A percentile compares a stretch with the other conserved stretches of the same genome.
phyloP scores from a whole-genome alignment of 129 eudicot genomes.

The Smallanthus sonchifolius region DNA sequence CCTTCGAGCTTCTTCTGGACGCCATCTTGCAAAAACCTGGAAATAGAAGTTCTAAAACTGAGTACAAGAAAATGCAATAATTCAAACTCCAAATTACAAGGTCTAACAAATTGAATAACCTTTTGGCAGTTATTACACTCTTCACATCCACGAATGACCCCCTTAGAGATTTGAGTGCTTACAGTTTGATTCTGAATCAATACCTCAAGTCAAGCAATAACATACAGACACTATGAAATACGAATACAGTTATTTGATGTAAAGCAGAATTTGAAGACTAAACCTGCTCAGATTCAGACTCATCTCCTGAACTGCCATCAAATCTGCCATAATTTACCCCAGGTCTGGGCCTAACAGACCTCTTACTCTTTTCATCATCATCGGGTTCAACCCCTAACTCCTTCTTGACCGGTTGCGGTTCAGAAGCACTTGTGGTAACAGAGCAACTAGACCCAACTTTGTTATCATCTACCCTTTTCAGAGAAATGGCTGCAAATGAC shows the following conservation, averaged over 20 bases:
- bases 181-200: slow-evolving; percentile 40
- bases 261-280: not conserved
- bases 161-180: slow-evolving; percentile 55
- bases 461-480: slow-evolving; percentile 47
- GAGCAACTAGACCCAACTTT: slow-evolving; percentile 37
- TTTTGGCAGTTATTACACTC: slow-evolving; percentile 79
- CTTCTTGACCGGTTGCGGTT: slow-evolving; percentile 25
- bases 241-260: not conserved
- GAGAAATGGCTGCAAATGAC: slow-evolving; percentile 63
- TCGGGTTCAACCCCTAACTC: not conserved
- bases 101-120: slow-evolving; percentile 30
- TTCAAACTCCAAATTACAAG: not conserved
- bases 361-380: not conserved
- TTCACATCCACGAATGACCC: slow-evolving; percentile 92
- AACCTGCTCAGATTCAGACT: slow-evolving; percentile 72
- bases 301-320: slow-evolving; percentile 69
- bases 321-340: slow-evolving; percentile 45
- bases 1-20: slow-evolving; percentile 68
- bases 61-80: not conserved
- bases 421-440: slow-evolving; percentile 37
- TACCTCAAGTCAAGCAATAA: slow-evolving; percentile 11
- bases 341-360: slow-evolving; percentile 19
- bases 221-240: not conserved
- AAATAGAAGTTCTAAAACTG: slow-evolving; percentile 2
- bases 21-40: slow-evolving; percentile 96